Base-by-base conservation (phyloP, 139 green algal species). In the Nannochloris sp. region DNA sequence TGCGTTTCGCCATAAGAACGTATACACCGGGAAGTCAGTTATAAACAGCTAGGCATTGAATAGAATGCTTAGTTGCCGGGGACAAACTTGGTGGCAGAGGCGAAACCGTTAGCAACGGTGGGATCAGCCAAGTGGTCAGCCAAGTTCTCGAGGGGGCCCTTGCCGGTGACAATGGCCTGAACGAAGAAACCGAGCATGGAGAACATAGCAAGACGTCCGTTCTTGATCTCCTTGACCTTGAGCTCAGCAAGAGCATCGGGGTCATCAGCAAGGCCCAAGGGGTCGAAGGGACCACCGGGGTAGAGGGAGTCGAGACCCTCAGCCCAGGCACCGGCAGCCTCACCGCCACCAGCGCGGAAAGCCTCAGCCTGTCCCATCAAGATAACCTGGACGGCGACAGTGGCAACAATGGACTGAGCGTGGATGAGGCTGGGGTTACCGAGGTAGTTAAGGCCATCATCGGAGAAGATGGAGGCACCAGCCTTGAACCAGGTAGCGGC, bases 201-300 rank as follows among this genome's bases (percentile, higher is more conserved):
- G 73, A 97, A 84, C 90, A 96, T 96, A 46, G 91, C 91, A 23
- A 97, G 81, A 66, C 91, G 85, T 56, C 90, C 89, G 82, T 96
- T 96, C 91, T 97, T 97, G 73, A 96, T 91, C 82, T 97, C 90
- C 89, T 97, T 96, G 25, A 76, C 75, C 61, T 75, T 85, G 14
- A 90, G 79, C 76, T 89, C 83, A 55, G 86, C 81, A 58, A 93
- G 85, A 59, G 87, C 85, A 67, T 94, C 87, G 61, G 87, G 86
- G 76, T 94, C 86, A 65, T 90, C 82, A 72, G 87, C 87, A 56
- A 94, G 72, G 60, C 84, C 86, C 55, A 93, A 75, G 59, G 87
- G 91, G 85, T 97, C 91, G 63, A 96, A 97, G 68, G 76, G 56
- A 73, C 84, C 75, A 62, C 85, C 85, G 38, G 85, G 85, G 82